These are phyloP conservation scores for Ceratocystis cubensis DNA, from an alignment of 2,329 filamentous ascomycete species.

Conservation along the genomic window DNA sequence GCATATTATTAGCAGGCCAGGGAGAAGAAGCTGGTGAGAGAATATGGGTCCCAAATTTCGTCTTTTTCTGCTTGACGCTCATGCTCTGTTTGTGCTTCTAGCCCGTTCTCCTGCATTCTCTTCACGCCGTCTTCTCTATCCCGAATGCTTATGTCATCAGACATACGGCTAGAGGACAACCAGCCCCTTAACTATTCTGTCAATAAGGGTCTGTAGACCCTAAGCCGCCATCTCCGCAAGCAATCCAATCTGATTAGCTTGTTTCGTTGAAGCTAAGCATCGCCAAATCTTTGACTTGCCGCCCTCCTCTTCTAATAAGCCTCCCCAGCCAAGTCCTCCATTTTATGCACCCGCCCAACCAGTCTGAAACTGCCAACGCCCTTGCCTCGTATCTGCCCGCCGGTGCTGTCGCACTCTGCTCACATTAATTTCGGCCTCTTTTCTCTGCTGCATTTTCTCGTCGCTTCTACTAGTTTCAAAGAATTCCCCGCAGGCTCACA, in stretches of 20 bases:
- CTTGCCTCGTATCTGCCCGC: no score
- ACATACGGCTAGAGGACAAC: no score
- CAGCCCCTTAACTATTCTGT: no score
- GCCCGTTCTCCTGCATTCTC: neutral
- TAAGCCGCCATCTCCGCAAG: neutral
- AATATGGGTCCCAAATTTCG: neutral
- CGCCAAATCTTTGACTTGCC: neutral
- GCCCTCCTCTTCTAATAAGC: neutral
- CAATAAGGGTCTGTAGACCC: neutral
- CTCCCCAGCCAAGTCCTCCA: no score
- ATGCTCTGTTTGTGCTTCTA: neutral
- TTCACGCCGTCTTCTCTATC: neutral
- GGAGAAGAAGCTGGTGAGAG: neutral
- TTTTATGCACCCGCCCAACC: no score
- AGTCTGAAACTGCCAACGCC: no score
- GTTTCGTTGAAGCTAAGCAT: neutral
- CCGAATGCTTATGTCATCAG: neutral
- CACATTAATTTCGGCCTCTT: neutral
- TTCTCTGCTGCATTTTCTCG: neutral
- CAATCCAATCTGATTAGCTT: neutral
- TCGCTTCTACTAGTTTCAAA: neutral
- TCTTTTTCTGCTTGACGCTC: neutral
- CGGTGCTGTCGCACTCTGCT: no score
- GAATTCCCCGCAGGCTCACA: neutral
- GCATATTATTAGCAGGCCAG: neutral